These are phyloP conservation scores for Tremella yokohamensis DNA, from an alignment of 768 basidiomycete species.

Conservation along the genomic window DNA sequence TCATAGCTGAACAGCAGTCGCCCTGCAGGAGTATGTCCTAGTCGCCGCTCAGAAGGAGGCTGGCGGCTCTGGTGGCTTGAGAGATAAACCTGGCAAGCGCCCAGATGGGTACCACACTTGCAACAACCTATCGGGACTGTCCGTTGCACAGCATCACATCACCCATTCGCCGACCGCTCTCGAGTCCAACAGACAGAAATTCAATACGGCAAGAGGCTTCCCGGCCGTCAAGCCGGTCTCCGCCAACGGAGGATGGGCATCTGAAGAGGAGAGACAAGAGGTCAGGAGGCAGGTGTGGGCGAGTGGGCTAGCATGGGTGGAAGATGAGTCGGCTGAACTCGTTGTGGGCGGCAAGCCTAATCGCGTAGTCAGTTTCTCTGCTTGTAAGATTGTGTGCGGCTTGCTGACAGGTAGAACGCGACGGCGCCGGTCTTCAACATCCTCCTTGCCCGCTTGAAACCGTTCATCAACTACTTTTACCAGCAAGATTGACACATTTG, in stretches of 20 bases:
- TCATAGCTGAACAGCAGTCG: constrained; percentile 55
- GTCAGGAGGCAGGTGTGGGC: constrained; percentile 58
- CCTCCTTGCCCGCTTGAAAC: constrained; percentile 64
- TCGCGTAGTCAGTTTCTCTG: constrained; percentile 52
- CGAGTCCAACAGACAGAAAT: constrained; percentile 26
- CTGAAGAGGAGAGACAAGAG: constrained; percentile 43
- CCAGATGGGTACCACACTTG: constrained; percentile 94
- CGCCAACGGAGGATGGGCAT: constrained; percentile 38
- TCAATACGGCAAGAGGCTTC: constrained; percentile 27
- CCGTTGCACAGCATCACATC: constrained; percentile 78
- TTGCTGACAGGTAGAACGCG: constrained; percentile 60
- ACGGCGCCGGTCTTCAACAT: constrained; percentile 76
- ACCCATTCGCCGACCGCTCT: constrained; percentile 54
- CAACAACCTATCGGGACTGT: constrained; percentile 86
- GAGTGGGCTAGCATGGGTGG: constrained; percentile 63
- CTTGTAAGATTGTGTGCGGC: too few species aligned
- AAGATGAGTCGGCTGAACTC: constrained; percentile 58
- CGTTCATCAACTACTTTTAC: constrained; percentile 71
- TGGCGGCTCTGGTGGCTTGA: constrained; percentile 65
- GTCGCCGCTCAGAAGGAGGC: constrained; percentile 74
- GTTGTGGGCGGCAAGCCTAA: constrained; percentile 64
- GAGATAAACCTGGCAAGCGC: constrained; percentile 94
- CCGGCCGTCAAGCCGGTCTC: constrained; percentile 25
- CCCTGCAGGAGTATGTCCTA: constrained; percentile 82
- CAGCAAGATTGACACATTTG: constrained; percentile 52